Evolutionary conservation across 2,329 filamentous ascomycete genomes (phyloP).

Genomic region (Monilinia aucupariae): DNA sequence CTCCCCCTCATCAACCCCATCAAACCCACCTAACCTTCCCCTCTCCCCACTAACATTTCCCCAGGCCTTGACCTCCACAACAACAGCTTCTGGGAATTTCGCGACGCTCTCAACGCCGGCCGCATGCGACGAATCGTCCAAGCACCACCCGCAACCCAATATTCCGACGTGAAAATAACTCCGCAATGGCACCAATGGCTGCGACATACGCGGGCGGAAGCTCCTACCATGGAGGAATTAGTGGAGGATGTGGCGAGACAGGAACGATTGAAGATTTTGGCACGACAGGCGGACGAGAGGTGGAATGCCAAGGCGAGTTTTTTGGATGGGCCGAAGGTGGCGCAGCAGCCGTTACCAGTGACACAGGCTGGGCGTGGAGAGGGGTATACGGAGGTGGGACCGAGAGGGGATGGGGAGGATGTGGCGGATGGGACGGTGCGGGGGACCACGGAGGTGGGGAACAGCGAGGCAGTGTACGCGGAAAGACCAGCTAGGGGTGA

Average conservation of each 20-base stretch:
- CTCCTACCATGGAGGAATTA: slow-evolving; percentile 55
- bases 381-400: neutral
- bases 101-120: slow-evolving; percentile 38
- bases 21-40: neutral
- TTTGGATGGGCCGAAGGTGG: slow-evolving; percentile 38
- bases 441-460: slow-evolving; percentile 17
- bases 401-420: neutral
- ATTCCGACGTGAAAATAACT: slow-evolving; percentile 50
- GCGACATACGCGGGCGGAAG: slow-evolving; percentile 50
- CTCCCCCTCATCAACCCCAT: neutral
- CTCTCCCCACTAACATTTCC: neutral
- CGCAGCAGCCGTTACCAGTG: neutral
- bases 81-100: slow-evolving; percentile 67
- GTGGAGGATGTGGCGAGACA: slow-evolving; percentile 47
- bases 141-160: slow-evolving; percentile 50
- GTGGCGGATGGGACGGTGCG: neutral
- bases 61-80: slow-evolving; percentile 58
- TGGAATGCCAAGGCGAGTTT: slow-evolving; percentile 56
- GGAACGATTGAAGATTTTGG: slow-evolving; percentile 49
- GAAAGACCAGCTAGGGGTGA: slow-evolving; percentile 6
- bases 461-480: neutral
- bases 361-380: neutral
- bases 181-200: slow-evolving; percentile 67
- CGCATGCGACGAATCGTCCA: slow-evolving; percentile 59
- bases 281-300: slow-evolving; percentile 56